These are phyloP conservation scores for Mycena haematopus DNA, from an alignment of 768 basidiomycete species.

Conservation along the genomic window DNA sequence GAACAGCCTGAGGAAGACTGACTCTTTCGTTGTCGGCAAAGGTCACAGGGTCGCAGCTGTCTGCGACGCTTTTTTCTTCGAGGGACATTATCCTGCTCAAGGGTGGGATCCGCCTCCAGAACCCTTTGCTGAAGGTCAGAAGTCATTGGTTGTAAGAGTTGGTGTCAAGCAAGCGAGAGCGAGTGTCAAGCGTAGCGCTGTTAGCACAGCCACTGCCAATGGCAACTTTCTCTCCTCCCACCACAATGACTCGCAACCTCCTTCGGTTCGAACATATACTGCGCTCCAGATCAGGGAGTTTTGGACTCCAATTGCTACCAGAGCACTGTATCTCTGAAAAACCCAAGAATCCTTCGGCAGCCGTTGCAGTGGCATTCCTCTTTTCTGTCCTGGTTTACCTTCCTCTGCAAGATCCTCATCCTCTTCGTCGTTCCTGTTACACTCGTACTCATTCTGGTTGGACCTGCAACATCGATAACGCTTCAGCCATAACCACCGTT, in stretches of 20 bases:
- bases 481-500: neutral
- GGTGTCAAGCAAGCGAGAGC: too few species aligned
- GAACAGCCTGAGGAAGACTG: too few species aligned
- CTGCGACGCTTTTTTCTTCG: too few species aligned
- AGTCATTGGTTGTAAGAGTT: too few species aligned
- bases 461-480: neutral
- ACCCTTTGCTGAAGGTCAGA: too few species aligned
- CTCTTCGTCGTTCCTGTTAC: conserved; percentile 1
- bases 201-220: too few species aligned
- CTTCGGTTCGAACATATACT: neutral
- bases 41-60: too few species aligned
- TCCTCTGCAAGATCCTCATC: conserved; percentile 8
- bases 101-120: too few species aligned
- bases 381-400: neutral
- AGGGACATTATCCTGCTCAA: too few species aligned
- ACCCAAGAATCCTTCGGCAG: neutral
- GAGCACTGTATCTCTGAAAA: neutral
- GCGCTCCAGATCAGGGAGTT: conserved; percentile 17
- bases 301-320: neutral
- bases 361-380: neutral
- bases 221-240: too few species aligned
- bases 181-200: too few species aligned
- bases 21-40: too few species aligned
- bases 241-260: neutral
- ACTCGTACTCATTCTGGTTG: neutral